phyloP scores from a whole-genome alignment of 805 yeast genomes.

The Wickerhamomyces alni region DNA sequence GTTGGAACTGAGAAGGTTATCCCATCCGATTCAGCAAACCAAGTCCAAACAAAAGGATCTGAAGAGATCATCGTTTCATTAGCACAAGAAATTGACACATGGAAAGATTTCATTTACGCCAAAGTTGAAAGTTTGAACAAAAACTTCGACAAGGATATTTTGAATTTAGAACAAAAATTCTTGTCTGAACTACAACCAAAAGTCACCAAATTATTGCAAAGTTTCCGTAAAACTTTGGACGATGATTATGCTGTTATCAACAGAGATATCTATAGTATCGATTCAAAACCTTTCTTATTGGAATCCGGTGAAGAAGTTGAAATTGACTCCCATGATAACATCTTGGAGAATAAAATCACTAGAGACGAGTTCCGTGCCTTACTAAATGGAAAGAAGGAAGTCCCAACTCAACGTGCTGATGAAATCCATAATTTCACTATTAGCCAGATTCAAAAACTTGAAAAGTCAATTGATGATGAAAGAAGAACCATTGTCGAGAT shows the following conservation, averaged over 20 bases:
- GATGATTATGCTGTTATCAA: slow-evolving; percentile 23
- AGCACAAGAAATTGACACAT: slow-evolving; percentile 30
- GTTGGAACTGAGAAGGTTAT: slow-evolving; percentile 4
- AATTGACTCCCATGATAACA: slow-evolving; percentile 28
- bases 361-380: slow-evolving; percentile 43
- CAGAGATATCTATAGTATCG: slow-evolving; percentile 31
- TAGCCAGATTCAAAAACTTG: slow-evolving; percentile 25
- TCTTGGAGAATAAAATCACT: slow-evolving; percentile 32
- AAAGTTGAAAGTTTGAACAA: slow-evolving; percentile 33
- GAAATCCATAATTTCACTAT: slow-evolving; percentile 27
- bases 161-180: slow-evolving; percentile 22
- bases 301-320: slow-evolving; percentile 28
- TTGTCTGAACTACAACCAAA: slow-evolving; percentile 23
- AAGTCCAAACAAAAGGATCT: slow-evolving; percentile 10
- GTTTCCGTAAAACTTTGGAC: slow-evolving; percentile 24
- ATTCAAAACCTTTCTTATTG: slow-evolving; percentile 28
- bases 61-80: slow-evolving; percentile 12
- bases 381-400: slow-evolving; percentile 27
- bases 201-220: slow-evolving; percentile 30
- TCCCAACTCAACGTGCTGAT: slow-evolving; percentile 26
- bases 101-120: slow-evolving; percentile 30
- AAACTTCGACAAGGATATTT: slow-evolving; percentile 33
- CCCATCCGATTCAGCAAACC: slow-evolving; percentile 3
- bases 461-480: slow-evolving; percentile 29
- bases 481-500: slow-evolving; percentile 51